Conservation (phyloP, 2,329 filamentous ascomycete species). For the Aspergillus oerlinghausenensis region DNA sequence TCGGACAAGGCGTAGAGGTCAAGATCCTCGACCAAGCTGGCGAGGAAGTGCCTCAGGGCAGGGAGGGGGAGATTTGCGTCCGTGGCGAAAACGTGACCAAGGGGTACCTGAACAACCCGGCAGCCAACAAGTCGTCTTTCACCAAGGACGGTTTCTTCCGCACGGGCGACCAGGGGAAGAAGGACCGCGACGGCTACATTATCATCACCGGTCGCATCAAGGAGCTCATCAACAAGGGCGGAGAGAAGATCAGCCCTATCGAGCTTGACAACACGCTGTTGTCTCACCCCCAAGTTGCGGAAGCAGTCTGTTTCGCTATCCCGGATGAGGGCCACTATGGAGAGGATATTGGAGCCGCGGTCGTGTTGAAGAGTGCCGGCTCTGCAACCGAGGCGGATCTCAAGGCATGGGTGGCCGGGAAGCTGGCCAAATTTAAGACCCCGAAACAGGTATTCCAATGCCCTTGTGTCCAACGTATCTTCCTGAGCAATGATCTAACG, state of each 20-base stretch:
- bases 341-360: constrained; percentile 72
- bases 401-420: constrained; percentile 63
- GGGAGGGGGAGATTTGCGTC: constrained; percentile 78
- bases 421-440: constrained; percentile 77
- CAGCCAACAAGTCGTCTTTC: constrained; percentile 71
- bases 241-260: constrained; percentile 85
- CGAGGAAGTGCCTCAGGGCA: constrained; percentile 62
- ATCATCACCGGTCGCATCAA: constrained; percentile 89
- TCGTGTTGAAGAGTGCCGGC: constrained; percentile 66
- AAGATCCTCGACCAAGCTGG: constrained; percentile 69
- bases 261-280: constrained; percentile 78
- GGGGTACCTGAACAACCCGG: constrained; percentile 78
- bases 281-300: constrained; percentile 66
- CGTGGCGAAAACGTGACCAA: constrained; percentile 76
- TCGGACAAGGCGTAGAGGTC: constrained; percentile 79
- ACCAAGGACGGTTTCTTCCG: constrained; percentile 76
- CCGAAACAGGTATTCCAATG: constrained; percentile 63
- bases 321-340: constrained; percentile 72
- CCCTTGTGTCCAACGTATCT: background rate
- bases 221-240: constrained; percentile 84
- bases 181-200: constrained; percentile 74
- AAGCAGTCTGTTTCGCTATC: constrained; percentile 80
- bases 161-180: constrained; percentile 80
- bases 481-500: constrained; percentile 7
- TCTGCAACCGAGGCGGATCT: constrained; percentile 56